phyloP scores from a whole-genome alignment of 1,284 basidiomycete genomes.

The Amylostereum chailletii region DNA sequence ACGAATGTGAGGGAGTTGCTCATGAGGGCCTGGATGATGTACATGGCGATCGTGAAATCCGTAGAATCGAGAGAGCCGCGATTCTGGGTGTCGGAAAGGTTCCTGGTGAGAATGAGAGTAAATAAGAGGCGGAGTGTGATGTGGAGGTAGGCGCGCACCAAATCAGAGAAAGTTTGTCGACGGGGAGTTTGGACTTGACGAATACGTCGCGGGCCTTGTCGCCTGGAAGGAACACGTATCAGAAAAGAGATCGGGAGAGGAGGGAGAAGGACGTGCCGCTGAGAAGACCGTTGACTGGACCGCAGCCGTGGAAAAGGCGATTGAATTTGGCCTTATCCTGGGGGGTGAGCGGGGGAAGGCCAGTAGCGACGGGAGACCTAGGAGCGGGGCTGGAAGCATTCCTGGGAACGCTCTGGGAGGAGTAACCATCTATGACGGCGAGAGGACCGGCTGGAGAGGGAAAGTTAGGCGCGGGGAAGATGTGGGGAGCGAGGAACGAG shows the following conservation, averaged over 20 bases:
- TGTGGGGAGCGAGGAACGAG: conserved; percentile 13
- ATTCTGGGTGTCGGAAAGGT: conserved; percentile 89
- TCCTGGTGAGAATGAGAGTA: conserved; percentile 41
- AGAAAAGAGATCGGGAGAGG: not conserved
- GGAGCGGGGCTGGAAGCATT: conserved; percentile 48
- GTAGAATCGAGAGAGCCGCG: conserved; percentile 84
- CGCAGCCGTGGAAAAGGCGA: conserved; percentile 67
- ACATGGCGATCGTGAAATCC: conserved; percentile 97
- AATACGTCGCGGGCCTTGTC: conserved; percentile 92
- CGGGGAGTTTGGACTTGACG: conserved; percentile 84
- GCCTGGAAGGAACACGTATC: conserved; percentile 30
- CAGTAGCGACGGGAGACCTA: conserved; percentile 46
- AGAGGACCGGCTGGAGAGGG: conserved; percentile 65
- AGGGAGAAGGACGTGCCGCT: conserved; percentile 38
- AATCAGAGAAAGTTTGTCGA: conserved; percentile 88
- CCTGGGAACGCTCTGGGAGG: conserved; percentile 32
- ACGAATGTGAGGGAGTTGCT: conserved; percentile 68
- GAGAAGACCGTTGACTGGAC: conserved; percentile 71
- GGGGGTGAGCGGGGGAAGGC: conserved; percentile 58
- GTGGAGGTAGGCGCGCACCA: conserved; percentile 49
- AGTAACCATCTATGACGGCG: conserved; percentile 72
- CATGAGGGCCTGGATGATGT: conserved; percentile 90
- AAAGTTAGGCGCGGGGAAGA: conserved; percentile 1
- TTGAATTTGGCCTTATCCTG: conserved; percentile 82
- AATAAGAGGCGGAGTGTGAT: not conserved